Base-by-base conservation (phyloP, 257 asterid genomes). In the Solanum clarkiae region DNA sequence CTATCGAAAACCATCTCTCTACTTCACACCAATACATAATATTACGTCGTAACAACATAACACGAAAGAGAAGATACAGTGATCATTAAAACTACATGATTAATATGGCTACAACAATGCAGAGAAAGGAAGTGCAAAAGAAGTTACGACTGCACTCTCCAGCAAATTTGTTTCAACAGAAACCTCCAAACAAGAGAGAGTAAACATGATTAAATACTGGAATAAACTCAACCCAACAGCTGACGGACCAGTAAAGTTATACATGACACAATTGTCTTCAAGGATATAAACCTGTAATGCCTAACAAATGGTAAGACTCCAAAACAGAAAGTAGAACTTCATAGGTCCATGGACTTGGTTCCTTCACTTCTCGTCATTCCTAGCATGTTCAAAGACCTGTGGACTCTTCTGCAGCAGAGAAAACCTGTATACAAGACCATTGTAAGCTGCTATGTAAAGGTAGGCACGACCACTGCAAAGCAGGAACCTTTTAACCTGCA, bases 401-500 rank as follows among this genome's bases (percentile, higher is more conserved):
- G 83, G 65, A 79, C 83, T 26, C 83, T 45, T 84, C 86, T 84
- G 86, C 86, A 84, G 66, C 68, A 49, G 80, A 84, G 86, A 69
- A 54, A 84, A 84, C 86, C 86, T 84, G 86, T 84, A 84, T 84
- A 69, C 81, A 84, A 84, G 80, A 69, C 40, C 62, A 84, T 69
- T 66, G 86, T 84, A 57, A 84, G 86, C 86, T 65, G 81, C 85
- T 24, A 82, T 72, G 80, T 72, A 82, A 47, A 70, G 74, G 71
- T 36, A 63, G 57, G 80, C 79, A 63, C 63, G 65, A 63, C 79
- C 85, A 62, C 85, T 16, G 85, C 81, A 68, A 68, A 51, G 81
- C 86, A 84, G 70, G 81, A 84, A 49, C 86, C 86, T 79, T 84
- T 69, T 54, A 66, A 84, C 86, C 86, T 84, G 86, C 86, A 84